Conservation (phyloP, 352 stramenopile genomes). For the Phytophthora rubi region DNA sequence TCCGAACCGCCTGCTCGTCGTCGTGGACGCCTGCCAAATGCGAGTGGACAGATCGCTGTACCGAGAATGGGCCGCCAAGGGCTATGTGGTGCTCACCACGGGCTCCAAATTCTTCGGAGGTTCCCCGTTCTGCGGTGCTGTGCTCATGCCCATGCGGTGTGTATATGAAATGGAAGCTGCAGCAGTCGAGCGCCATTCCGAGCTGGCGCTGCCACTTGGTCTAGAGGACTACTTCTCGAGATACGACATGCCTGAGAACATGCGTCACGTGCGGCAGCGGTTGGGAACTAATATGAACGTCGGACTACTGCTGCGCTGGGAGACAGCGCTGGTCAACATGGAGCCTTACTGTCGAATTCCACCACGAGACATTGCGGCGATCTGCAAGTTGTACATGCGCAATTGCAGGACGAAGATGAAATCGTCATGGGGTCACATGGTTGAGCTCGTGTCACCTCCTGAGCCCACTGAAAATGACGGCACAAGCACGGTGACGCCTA, state of each 20-base stretch:
- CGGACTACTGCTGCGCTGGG: slow-evolving; percentile 80
- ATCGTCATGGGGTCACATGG: slow-evolving; percentile 48
- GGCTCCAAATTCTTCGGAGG: slow-evolving; percentile 91
- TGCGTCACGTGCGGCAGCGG: slow-evolving; percentile 66
- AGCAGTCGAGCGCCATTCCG: slow-evolving; percentile 56
- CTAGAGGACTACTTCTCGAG: slow-evolving; percentile 87
- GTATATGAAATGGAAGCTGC: slow-evolving; percentile 84
- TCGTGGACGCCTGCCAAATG: slow-evolving; percentile 90
- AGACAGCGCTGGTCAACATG: slow-evolving; percentile 82
- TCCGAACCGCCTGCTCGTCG: slow-evolving; percentile 76
- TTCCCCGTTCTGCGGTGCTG: slow-evolving; percentile 85
- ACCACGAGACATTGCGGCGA: slow-evolving; percentile 44
- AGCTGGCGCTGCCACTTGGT: slow-evolving; percentile 71
- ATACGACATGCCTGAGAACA: slow-evolving; percentile 74
- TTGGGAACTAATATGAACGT: slow-evolving; percentile 77
- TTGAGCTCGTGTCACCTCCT: slow-evolving; percentile 50
- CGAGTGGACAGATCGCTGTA: slow-evolving; percentile 69
- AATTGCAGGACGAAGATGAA: slow-evolving; percentile 56
- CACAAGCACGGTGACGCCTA: slow-evolving; percentile 38
- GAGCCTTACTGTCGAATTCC: slow-evolving; percentile 77
- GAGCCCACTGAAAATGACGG: slow-evolving; percentile 22
- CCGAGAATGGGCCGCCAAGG: slow-evolving; percentile 62
- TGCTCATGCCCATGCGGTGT: slow-evolving; percentile 80
- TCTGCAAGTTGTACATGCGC: slow-evolving; percentile 67
- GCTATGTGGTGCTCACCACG: slow-evolving; percentile 82